phyloP scores from a whole-genome alignment of 108 stramenopile species.

The Heterococcus sp. region DNA sequence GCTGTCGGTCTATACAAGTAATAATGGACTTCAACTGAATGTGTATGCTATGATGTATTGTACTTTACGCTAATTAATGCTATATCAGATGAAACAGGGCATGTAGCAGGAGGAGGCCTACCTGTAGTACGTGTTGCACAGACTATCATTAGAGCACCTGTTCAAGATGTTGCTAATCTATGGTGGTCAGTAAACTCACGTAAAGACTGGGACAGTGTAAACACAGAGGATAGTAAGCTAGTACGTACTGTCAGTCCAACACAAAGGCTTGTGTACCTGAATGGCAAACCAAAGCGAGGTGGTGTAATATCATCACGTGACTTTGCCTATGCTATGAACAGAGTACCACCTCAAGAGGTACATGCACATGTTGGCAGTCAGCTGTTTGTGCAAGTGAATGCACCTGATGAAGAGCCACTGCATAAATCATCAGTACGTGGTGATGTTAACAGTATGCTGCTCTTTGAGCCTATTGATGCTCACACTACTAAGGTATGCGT shows the following conservation, averaged over 20 bases:
- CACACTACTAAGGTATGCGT: constrained; percentile 24
- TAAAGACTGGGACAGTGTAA: constrained; percentile 47
- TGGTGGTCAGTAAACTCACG: constrained; percentile 33
- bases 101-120: constrained; percentile 29
- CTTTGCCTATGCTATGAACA: constrained; percentile 37
- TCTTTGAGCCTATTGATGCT: constrained; percentile 20
- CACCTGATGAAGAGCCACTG: constrained; percentile 8
- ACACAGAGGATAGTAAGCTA: constrained; percentile 28
- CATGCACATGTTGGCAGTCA: constrained; percentile 22
- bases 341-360: constrained; percentile 12
- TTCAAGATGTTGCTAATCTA: constrained; percentile 24
- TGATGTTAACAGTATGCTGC: constrained; percentile 33
- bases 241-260: background rate
- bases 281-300: constrained; percentile 38
- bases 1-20: no score
- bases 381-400: constrained; percentile 26
- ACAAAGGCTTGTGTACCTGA: constrained; percentile 30
- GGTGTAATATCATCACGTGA: constrained; percentile 33
- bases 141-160: constrained; percentile 34
- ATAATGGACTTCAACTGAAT: no score
- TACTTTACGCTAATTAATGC: no score
- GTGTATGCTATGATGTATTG: no score
- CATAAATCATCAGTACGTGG: constrained; percentile 16
- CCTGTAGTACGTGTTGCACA: constrained; percentile 38
- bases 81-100: constrained; percentile 15